Evolutionary conservation across 2,329 filamentous ascomycete genomes (phyloP).

Genomic region (Arthrobotrys iridis): DNA sequence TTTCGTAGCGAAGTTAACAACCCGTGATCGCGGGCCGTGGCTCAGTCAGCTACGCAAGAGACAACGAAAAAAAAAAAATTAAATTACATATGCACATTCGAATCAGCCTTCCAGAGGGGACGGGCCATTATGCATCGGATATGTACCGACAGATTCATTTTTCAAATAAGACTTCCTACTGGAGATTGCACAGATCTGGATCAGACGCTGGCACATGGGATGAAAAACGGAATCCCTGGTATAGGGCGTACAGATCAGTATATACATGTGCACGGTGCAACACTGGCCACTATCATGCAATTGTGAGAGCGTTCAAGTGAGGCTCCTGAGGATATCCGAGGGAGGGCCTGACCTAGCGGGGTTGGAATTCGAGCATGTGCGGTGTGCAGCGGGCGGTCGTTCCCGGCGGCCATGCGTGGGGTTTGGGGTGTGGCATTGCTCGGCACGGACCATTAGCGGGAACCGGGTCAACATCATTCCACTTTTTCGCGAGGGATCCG

Average conservation of each 20-base stretch:
- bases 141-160: neutral
- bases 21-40: neutral
- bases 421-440: neutral
- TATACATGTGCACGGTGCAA: neutral
- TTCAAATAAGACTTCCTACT: neutral
- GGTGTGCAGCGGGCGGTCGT: neutral
- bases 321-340: neutral
- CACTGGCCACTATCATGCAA: constrained; percentile 35
- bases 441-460: neutral
- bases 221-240: neutral
- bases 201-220: constrained; percentile 6
- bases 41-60: neutral
- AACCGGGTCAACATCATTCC: neutral
- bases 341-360: neutral
- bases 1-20: neutral
- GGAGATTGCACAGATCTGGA: neutral
- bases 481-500: neutral
- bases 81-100: too few relatives aligned
- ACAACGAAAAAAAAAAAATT: too few relatives aligned
- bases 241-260: neutral
- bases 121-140: constrained; percentile 14
- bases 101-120: too few relatives aligned
- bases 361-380: neutral
- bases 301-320: neutral
- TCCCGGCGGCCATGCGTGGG: constrained; percentile 24